Evolutionary conservation across 495 filamentous ascomycete genomes (phyloP).

Genomic region (Staphylotrichum tortipilum): DNA sequence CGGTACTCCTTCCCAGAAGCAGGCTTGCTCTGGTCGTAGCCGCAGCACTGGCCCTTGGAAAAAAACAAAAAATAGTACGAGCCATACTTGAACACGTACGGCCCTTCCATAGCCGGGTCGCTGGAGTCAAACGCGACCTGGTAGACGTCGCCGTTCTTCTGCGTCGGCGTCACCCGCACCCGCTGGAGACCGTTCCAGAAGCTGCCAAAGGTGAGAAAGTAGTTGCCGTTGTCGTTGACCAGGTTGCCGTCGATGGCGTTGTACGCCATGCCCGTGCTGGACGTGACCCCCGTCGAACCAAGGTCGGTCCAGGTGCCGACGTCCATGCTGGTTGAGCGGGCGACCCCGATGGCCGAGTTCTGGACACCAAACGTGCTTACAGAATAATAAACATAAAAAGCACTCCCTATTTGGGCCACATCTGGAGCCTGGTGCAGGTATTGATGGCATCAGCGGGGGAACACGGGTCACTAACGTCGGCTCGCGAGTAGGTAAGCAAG

Average conservation of each 20-base stretch:
- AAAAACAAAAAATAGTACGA: slow-evolving; percentile 61
- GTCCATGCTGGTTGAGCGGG: slow-evolving; percentile 54
- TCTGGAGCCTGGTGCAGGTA: slow-evolving; percentile 51
- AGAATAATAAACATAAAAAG: slow-evolving; percentile 67
- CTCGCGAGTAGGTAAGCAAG: too few species aligned
- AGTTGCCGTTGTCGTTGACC: slow-evolving; percentile 34
- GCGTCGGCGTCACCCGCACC: slow-evolving; percentile 41
- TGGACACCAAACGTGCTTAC: slow-evolving; percentile 57
- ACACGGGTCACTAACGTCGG: too few species aligned
- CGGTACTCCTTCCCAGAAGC: slow-evolving; percentile 55
- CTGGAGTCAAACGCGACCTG: slow-evolving; percentile 50
- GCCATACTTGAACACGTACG: slow-evolving; percentile 46
- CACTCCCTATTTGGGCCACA: slow-evolving; percentile 44
- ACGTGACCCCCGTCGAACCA: slow-evolving; percentile 43
- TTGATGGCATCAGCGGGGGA: neutral
- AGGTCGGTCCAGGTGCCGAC: slow-evolving; percentile 51
- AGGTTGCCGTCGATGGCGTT: slow-evolving; percentile 68
- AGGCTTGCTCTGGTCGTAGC: slow-evolving; percentile 41
- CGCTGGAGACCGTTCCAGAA: slow-evolving; percentile 66
- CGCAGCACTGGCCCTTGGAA: slow-evolving; percentile 54
- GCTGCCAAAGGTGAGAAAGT: slow-evolving; percentile 57
- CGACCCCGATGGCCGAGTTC: slow-evolving; percentile 57
- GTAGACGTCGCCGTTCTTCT: slow-evolving; percentile 23
- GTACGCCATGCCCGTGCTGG: slow-evolving; percentile 40
- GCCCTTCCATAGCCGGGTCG: slow-evolving; percentile 49